Conservation (phyloP, 495 filamentous ascomycete genomes). For the Parathielavia hyrcaniae region DNA sequence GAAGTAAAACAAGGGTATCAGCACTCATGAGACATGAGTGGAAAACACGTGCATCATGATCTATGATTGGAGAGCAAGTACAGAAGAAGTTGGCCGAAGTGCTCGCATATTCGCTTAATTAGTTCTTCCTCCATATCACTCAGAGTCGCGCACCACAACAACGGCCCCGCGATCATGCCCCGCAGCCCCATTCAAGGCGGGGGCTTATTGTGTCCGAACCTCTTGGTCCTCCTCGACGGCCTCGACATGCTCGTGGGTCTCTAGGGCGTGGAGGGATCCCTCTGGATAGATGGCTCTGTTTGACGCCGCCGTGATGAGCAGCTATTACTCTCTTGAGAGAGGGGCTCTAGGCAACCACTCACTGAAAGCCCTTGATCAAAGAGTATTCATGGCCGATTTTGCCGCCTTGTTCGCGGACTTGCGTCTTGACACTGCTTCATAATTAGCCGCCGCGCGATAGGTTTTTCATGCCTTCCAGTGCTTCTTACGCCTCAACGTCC, state of each 20-base stretch:
- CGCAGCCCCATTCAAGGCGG: slow-evolving; percentile 9
- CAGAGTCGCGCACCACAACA: too few species aligned
- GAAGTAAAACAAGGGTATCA: too few species aligned
- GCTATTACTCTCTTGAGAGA: neutral
- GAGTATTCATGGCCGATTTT: slow-evolving; percentile 75
- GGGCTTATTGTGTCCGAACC: slow-evolving; percentile 61
- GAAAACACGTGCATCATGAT: too few species aligned
- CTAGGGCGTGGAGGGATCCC: slow-evolving; percentile 55
- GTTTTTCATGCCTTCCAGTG: neutral
- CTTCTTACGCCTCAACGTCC: slow-evolving; percentile 57
- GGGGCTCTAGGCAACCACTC: slow-evolving; percentile 32
- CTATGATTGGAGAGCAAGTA: too few species aligned
- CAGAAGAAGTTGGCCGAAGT: too few species aligned
- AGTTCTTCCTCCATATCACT: neutral
- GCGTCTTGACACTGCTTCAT: slow-evolving; percentile 61
- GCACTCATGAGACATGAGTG: too few species aligned
- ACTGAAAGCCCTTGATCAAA: slow-evolving; percentile 90
- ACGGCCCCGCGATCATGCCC: slow-evolving; percentile 24
- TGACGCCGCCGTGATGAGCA: neutral
- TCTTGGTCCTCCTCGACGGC: slow-evolving; percentile 64
- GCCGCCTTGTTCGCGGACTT: slow-evolving; percentile 64
- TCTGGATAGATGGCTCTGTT: slow-evolving; percentile 67
- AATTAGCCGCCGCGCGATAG: neutral
- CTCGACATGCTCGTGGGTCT: slow-evolving; percentile 61
- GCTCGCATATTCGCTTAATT: too few species aligned